Evolutionary conservation across 2,329 filamentous ascomycete genomes (phyloP), one percentile per base, ranked within the genome.

Genomic region (Juglanconis oblonga): DNA sequence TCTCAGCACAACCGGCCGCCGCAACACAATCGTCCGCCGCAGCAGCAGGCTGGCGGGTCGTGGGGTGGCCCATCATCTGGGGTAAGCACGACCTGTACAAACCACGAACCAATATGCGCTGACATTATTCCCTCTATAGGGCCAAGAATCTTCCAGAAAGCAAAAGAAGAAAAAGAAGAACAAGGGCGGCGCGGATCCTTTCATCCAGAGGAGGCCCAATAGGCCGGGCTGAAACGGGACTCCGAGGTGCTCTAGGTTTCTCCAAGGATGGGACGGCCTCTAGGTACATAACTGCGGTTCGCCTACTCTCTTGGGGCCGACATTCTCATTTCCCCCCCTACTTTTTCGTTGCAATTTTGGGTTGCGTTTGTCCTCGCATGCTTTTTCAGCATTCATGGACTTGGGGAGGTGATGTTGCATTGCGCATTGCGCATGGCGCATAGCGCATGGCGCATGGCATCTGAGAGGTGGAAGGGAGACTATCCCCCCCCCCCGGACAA

Each of bases 131-230:
- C 11, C 3, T 6, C 17, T 29, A 6, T 4, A 48, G 44, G 33
- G 32, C 13, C 14, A 29, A 33, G 29, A 9, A n/a, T 4, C 17
- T 11, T 51, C 47, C 9, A 51, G 40, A 31, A 52, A 45, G 5
- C 35, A 57, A 11, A 52, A 5, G 10, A 61, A 55, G 29, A 57
- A 44, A 1, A 67, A 62, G n/a, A 61, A 55, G 40, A 57, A 78
- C 63, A 78, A 76, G 65, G 66, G 67, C 5, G 71, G 76, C n/a
- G 72, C 73, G 3, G 79, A 78, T 61, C 76, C 77, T 13, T 80
- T 81, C 59, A 77, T 81, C 24, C 73, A 75, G 52, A 74, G 74
- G 64, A 75, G 71, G 55, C 72, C 66, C 48, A 74, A 71, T 55
- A 54, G 58, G 52, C 29, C 58, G 52, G 36, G 5, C 3, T 51